Base-by-base conservation (phyloP, 2,329 filamentous ascomycete genomes). In the Hirsutella minnesotensis region DNA sequence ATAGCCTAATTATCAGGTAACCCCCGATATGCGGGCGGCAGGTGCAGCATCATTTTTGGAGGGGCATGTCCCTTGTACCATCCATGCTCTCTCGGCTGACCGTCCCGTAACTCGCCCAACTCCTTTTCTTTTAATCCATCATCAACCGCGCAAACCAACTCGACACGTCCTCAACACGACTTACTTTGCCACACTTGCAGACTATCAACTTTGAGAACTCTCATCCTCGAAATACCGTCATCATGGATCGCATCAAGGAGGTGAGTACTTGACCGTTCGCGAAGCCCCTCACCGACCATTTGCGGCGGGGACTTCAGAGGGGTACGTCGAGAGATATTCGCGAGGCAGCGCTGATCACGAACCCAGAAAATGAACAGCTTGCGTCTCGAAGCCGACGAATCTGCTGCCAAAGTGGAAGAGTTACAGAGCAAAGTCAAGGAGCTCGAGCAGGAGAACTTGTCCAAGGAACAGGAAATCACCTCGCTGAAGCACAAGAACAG, bases 391-490 rank as follows among this genome's bases (percentile, higher is more conserved):
- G 85, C 87, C 59, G 92, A 96, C 61, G 84, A 92, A 63, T 81
- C 86, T 51, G 69, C 79, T 51, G 69, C 73, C 62, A 84, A 90
- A 71, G 82, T 83, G 51, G 86, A 95, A 63, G 90, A 96, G 69
- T 79, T 94, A 53, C 81, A 92, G 70, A 53, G 67, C 57, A 89
- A 86, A 70, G 77, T 95, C 70, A 96, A 95, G 77, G 66, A 69
- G 43, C 77, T 96, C 51, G 89, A 98, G 71, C 84, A 95, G 68
- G 90, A 96, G 72, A 95, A 88, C 66, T 76, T 95, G 49, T 75
- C 83, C 62, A 96, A 96, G 75, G 92, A 96, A 73, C 89, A 96
- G 69, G 90, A 96, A 66, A 94, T 96, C 67, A 94, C 86, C 53
- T 96, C 92, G 42, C 79, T 96, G 58, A 80, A 83, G 63, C 90